Base-by-base conservation (phyloP, 176 grass and related monocot genomes). In the Ampelocalamus luodianensis region DNA sequence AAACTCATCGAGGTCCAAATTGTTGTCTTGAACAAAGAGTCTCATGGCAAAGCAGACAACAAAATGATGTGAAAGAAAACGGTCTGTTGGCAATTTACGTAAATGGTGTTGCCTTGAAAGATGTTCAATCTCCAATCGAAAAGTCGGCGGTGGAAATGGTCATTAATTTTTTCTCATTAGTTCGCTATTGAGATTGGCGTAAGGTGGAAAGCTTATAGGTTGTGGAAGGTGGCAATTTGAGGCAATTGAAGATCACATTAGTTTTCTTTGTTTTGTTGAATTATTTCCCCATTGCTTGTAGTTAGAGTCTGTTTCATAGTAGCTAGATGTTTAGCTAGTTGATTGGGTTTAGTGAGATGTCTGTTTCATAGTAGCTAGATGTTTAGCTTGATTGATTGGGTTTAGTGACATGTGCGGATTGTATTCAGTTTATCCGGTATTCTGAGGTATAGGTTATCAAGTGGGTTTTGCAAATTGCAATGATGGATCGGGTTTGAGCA, bases 111-210 rank as follows among this genome's bases (percentile, higher is more conserved):
- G 81, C 53, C 79, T 66, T 61, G 0, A 85, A 77, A 78, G 89
- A 85, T 71, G 76, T 76, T 69, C 87, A 80, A 53, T 81, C 61
- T 16, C 59, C 73, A 46, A 69, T 37, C 14, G 82, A 88, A 79
- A 86, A 85, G 79, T 24, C 72, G 3, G 54, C 78, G 32, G 83
- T 62, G 90, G 68, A 50, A 92, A 89, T 58, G 83, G 76, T 49
- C 81, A 55, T 71, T 87, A 64, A 72, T 29, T 49, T n/a, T 80
- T 7, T 29, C 49, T 34, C 36, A 34, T 53, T 64, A 12, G 14
- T 39, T 43, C 6, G 23, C n/a, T n/a, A 50, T 4, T 9, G 17
- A 5, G 43, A 15, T 12, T 24, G 60, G 60, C 13, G 18, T 76
- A 53, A 40, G 10, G 59, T 39, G 38, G 4, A 39, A 76, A 71